Evolutionary conservation across 352 stramenopile species (phyloP).

Genomic region (Globisporangium carolinianum): DNA sequence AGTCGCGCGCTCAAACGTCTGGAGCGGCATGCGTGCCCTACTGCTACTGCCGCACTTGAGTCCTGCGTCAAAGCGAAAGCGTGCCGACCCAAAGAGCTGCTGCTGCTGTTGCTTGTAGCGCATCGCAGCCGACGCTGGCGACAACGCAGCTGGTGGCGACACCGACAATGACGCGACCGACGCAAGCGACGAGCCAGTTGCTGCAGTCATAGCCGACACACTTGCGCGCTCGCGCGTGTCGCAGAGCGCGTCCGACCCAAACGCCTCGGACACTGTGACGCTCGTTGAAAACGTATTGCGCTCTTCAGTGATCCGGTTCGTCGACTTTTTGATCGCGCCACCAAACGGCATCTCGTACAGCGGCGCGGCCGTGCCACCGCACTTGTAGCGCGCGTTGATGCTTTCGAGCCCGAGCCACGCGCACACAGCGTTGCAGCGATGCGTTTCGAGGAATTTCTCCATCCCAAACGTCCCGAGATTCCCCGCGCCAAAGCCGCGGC

Average conservation of each 20-base stretch:
- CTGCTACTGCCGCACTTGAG: slow-evolving; percentile 4
- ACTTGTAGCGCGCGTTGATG: slow-evolving; percentile 77
- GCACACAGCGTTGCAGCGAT: slow-evolving; percentile 85
- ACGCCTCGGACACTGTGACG: slow-evolving; percentile 72
- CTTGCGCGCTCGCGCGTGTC: slow-evolving; percentile 3
- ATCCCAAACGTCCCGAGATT: slow-evolving; percentile 83
- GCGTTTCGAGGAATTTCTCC: slow-evolving; percentile 83
- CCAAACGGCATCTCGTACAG: slow-evolving; percentile 78
- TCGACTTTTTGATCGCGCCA: slow-evolving; percentile 76
- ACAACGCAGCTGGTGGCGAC: too few relatives aligned
- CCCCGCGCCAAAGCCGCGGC: slow-evolving; percentile 71
- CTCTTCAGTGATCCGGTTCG: slow-evolving; percentile 73
- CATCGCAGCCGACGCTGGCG: slow-evolving; percentile 1
- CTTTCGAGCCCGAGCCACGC: slow-evolving; percentile 67
- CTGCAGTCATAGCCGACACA: slow-evolving; percentile 3
- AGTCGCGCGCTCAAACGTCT: slow-evolving; percentile 1
- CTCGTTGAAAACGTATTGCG: slow-evolving; percentile 76
- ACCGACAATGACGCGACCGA: too few relatives aligned
- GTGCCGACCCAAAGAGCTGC: slow-evolving; percentile 12
- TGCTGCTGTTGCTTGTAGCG: slow-evolving; percentile 15
- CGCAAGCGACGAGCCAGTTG: slow-evolving; percentile 12
- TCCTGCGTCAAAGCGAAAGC: not conserved
- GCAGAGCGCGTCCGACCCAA: slow-evolving; percentile 27
- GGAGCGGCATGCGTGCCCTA: not conserved
- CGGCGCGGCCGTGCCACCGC: slow-evolving; percentile 65